phyloP scores from a whole-genome alignment of 495 filamentous ascomycete genomes.

The Rhizodiscina lignyota region DNA sequence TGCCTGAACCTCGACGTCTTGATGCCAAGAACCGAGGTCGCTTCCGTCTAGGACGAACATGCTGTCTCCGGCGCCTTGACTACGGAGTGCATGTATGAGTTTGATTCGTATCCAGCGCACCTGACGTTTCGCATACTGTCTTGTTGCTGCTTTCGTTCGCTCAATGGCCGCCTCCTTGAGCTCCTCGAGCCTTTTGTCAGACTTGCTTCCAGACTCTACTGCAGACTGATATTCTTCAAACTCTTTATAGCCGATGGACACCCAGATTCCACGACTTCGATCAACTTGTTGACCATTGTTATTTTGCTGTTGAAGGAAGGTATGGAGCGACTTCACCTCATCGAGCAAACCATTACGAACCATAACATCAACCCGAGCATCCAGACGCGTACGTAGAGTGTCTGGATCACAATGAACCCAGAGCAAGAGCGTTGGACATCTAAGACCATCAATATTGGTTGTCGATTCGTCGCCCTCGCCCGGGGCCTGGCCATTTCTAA shows the following conservation, averaged over 20 bases:
- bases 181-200: slow-evolving; percentile 24
- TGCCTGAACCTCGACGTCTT: slow-evolving; percentile 46
- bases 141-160: slow-evolving; percentile 56
- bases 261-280: slow-evolving; percentile 70
- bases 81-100: slow-evolving; percentile 44
- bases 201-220: slow-evolving; percentile 19
- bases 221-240: slow-evolving; percentile 52
- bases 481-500: slow-evolving; percentile 4
- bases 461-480: slow-evolving; percentile 5
- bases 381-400: slow-evolving; percentile 48
- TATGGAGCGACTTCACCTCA: slow-evolving; percentile 47
- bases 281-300: slow-evolving; percentile 41
- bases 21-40: slow-evolving; percentile 36
- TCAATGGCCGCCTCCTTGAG: slow-evolving; percentile 31
- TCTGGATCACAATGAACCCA: slow-evolving; percentile 70
- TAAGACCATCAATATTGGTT: slow-evolving; percentile 11
- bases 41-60: slow-evolving; percentile 67
- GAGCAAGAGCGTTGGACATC: slow-evolving; percentile 53
- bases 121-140: slow-evolving; percentile 76
- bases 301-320: slow-evolving; percentile 30
- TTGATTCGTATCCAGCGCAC: slow-evolving; percentile 75
- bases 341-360: slow-evolving; percentile 50
- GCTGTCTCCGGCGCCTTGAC: slow-evolving; percentile 29
- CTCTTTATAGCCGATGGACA: slow-evolving; percentile 92
- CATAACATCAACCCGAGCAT: slow-evolving; percentile 72